phyloP scores from a whole-genome alignment of 2,329 filamentous ascomycete species.

The Aureobasidium uvarum region DNA sequence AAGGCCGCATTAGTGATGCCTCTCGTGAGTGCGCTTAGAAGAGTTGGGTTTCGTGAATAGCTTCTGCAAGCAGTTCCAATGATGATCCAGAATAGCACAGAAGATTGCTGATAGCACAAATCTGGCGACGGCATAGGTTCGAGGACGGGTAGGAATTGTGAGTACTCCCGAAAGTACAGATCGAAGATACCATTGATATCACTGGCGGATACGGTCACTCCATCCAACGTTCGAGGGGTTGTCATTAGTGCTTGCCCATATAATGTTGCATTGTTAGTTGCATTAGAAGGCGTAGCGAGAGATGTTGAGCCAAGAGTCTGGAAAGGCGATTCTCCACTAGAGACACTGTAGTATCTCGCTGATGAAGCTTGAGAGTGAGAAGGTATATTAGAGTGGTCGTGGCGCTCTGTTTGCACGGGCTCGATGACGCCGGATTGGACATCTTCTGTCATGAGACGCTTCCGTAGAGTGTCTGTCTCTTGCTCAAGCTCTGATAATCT shows the following conservation, averaged over 20 bases:
- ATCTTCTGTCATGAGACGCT: slow-evolving; percentile 13
- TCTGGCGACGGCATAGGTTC: background rate
- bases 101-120: slow-evolving; percentile 1
- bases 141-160: background rate
- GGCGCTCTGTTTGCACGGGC: background rate
- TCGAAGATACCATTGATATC: slow-evolving; percentile 14
- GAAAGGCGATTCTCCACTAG: background rate
- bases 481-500: slow-evolving; percentile 13
- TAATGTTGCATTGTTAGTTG: background rate
- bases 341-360: background rate
- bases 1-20: background rate
- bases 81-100: slow-evolving; percentile 4
- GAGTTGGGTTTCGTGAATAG: slow-evolving; percentile 5
- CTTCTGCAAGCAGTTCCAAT: slow-evolving; percentile 21
- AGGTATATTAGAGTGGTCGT: background rate
- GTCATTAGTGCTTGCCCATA: slow-evolving; percentile 1
- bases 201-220: slow-evolving; percentile 1
- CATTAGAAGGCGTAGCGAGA: background rate
- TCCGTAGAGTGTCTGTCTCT: slow-evolving; percentile 17
- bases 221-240: slow-evolving; percentile 11
- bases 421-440: background rate
- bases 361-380: background rate
- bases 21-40: background rate
- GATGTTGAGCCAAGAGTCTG: background rate
- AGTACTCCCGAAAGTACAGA: slow-evolving; percentile 9